These are phyloP conservation scores for Xerocomus amazonicus DNA, from an alignment of 1,284 basidiomycete genomes.

Conservation along the genomic window DNA sequence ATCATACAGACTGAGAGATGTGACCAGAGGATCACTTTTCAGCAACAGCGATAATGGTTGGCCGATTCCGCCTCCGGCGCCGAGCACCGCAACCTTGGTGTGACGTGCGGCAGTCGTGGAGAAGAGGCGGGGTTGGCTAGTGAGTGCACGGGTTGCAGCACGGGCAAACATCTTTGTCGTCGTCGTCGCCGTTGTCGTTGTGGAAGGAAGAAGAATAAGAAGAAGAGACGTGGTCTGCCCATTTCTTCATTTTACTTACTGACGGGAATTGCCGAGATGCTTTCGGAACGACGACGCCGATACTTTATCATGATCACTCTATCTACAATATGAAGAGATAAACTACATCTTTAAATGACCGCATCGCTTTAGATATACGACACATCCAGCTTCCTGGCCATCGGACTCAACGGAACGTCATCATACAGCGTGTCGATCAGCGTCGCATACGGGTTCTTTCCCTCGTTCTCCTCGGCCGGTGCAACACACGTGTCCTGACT, in stretches of 20 bases:
- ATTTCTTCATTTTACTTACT: conserved; percentile 2
- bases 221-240: not conserved
- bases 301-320: no score
- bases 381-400: no score
- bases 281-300: conserved; percentile 7
- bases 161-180: conserved; percentile 53
- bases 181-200: conserved; percentile 6
- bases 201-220: conserved; percentile 4
- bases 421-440: not conserved
- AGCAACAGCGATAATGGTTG: conserved; percentile 88
- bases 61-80: conserved; percentile 91
- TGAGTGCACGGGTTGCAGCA: conserved; percentile 47
- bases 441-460: not conserved
- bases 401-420: not conserved
- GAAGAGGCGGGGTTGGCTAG: conserved; percentile 58
- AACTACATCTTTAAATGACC: no score
- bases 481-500: conserved; percentile 19
- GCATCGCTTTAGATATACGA: no score
- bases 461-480: not conserved
- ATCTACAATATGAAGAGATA: no score
- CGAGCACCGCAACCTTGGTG: conserved; percentile 86
- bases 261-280: conserved; percentile 13
- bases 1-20: conserved; percentile 80
- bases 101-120: conserved; percentile 71
- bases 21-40: conserved; percentile 82